Evolutionary conservation across 352 stramenopile genomes (phyloP), one percentile per base, ranked within the genome.

Genomic region (Pythium aristosporum): DNA sequence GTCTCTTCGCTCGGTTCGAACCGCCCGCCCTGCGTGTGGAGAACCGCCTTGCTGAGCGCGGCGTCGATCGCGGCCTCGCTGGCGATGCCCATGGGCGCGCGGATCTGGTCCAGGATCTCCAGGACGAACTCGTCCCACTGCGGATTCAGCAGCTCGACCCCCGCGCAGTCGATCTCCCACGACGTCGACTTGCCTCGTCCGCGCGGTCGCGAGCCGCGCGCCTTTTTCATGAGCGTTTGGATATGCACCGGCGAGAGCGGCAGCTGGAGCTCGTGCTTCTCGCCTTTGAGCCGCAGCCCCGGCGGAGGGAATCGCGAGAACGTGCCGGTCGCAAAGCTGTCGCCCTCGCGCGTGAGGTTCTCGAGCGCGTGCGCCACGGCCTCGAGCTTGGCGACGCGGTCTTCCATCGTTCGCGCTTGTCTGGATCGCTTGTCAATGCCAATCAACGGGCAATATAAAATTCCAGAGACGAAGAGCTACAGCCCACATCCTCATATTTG

Each of bases 271-370:
- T 62, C 56, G 25, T 54, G 7, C 21, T 39, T 52, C 20, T 44
- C 30, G 23, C 36, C 23, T 11, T 18, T 1, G 44, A 64, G 46
- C 32, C 21, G n/a, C 21, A 64, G 21, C 12, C 57, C 57, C 18
- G 57, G 57, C 9, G 46, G 57, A 21, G 57, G 57, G 57, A 64
- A 64, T n/a, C 30, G 30, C 7, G 18, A 12, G 34, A 28, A 20
- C 11, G 7, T 3, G n/a, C 57, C 32, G 6, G 21, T 55, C 16
- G 47, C 34, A 18, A 48, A 8, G n/a, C 20, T 49, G n/a, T 63
- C 43, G 57, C 57, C 43, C n/a, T 15, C 32, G 28, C 57, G 57
- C 21, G 57, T 41, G 57, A 64, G 32, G 20, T 64, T 64, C 30
- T 48, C 34, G 11, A 57, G 57, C 11, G 57, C 57, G 18, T 11